Evolutionary conservation across 108 stramenopile genomes (phyloP).

Genomic region (Nitzschia palea): DNA sequence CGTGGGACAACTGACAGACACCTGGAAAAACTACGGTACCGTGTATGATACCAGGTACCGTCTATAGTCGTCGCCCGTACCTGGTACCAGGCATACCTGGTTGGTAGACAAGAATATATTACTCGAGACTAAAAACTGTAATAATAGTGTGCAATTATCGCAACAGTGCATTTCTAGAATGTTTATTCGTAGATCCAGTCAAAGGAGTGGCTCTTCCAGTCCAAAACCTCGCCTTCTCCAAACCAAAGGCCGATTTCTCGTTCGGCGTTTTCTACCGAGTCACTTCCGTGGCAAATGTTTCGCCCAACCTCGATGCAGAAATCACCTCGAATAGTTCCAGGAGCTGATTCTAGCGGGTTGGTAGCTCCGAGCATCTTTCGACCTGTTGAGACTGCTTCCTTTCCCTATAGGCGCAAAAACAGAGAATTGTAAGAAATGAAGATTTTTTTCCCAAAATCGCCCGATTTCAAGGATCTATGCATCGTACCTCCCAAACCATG

Average conservation of each 20-base stretch:
- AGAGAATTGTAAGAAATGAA: background rate
- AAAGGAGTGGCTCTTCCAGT: constrained; percentile 70
- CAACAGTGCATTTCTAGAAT: no score
- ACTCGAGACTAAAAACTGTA: no score
- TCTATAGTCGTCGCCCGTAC: no score
- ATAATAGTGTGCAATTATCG: no score
- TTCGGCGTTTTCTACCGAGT: constrained; percentile 92
- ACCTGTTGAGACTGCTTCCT: constrained; percentile 88
- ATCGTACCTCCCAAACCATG: constrained; percentile 90
- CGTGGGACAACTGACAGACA: no score
- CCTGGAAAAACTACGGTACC: no score
- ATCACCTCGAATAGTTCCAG: constrained; percentile 94
- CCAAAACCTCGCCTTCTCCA: constrained; percentile 75
- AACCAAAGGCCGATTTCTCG: constrained; percentile 95
- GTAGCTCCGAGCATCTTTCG: constrained; percentile 96
- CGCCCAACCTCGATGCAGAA: constrained; percentile 84
- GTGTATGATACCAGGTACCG: no score
- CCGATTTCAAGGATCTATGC: constrained; percentile 30
- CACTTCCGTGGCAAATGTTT: constrained; percentile 89
- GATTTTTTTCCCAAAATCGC: background rate
- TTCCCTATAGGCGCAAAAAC: constrained; percentile 18
- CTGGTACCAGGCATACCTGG: no score
- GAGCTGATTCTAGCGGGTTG: constrained; percentile 86
- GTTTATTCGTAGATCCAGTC: constrained; percentile 91
- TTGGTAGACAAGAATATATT: no score